Evolutionary conservation across 805 yeast genomes (phyloP).

Genomic region (Metschnikowia amazonensis): DNA sequence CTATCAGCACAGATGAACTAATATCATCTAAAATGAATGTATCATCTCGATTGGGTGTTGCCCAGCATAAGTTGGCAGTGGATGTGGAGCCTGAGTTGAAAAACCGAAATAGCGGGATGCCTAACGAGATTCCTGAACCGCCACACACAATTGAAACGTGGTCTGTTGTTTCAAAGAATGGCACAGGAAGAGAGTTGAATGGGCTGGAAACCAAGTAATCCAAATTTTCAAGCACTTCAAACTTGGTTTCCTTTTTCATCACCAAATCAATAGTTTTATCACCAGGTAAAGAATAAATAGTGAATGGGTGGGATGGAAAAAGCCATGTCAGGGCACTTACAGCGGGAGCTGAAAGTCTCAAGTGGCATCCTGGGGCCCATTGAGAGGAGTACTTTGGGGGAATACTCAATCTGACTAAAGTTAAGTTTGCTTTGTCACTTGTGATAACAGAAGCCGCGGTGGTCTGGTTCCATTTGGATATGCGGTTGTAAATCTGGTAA

Average conservation of each 20-base stretch:
- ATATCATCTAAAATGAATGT: slow-evolving; percentile 43
- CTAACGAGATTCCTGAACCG: slow-evolving; percentile 70
- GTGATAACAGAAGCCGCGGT: slow-evolving; percentile 14
- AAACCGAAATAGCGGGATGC: slow-evolving; percentile 48
- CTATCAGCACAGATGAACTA: not conserved
- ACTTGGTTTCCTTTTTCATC: slow-evolving; percentile 37
- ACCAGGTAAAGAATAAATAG: slow-evolving; percentile 46
- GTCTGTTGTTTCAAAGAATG: slow-evolving; percentile 47
- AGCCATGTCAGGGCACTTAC: slow-evolving; percentile 28
- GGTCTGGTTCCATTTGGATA: slow-evolving; percentile 8
- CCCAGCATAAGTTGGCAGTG: slow-evolving; percentile 50
- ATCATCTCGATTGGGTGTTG: slow-evolving; percentile 45
- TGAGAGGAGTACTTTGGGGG: slow-evolving; percentile 14
- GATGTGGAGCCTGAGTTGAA: slow-evolving; percentile 22
- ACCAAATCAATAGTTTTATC: slow-evolving; percentile 42
- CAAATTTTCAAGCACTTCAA: slow-evolving; percentile 11
- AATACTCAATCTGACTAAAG: slow-evolving; percentile 22
- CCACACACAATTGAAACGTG: slow-evolving; percentile 58
- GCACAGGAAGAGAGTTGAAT: slow-evolving; percentile 42
- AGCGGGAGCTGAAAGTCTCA: slow-evolving; percentile 31
- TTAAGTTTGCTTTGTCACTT: slow-evolving; percentile 14
- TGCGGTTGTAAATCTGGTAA: slow-evolving; percentile 36
- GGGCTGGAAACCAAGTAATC: slow-evolving; percentile 25
- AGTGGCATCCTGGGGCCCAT: slow-evolving; percentile 55
- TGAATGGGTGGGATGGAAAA: slow-evolving; percentile 65